Percentiles rank a stretch among this genome's conserved stretches.
These are phyloP conservation scores for Henningerozyma blattae DNA, from an alignment of 805 yeast species.

Conservation along the genomic window DNA sequence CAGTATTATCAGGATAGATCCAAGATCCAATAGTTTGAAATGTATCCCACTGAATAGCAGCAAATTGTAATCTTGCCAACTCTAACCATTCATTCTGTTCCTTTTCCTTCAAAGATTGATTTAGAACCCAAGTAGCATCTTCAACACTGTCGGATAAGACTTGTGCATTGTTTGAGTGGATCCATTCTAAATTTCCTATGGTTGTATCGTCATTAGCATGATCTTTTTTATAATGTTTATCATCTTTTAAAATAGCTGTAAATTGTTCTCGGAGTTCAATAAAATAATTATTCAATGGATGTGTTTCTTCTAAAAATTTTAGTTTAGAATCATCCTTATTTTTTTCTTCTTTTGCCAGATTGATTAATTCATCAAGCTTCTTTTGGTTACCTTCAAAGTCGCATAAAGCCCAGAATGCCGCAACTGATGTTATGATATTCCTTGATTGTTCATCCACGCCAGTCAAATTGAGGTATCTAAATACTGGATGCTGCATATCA, in stretches of 20 bases:
- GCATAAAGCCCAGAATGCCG: not conserved
- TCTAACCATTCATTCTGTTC: conserved; percentile 26
- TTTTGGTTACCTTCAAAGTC: not conserved
- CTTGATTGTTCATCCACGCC: not conserved
- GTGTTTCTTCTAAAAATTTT: conserved; percentile 49
- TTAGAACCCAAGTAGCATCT: not conserved
- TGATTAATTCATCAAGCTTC: not conserved
- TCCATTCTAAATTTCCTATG: not conserved
- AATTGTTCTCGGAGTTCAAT: conserved; percentile 45
- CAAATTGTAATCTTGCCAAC: conserved; percentile 39
- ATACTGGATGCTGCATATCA: too few species aligned
- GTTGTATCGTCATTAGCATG: not conserved
- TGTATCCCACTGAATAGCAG: conserved; percentile 81
- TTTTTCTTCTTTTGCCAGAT: conserved; percentile 11
- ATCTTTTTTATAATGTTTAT: not conserved
- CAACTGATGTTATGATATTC: not conserved
- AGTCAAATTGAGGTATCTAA: too few species aligned
- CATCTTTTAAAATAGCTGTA: conserved; percentile 14
- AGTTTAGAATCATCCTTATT: conserved; percentile 40
- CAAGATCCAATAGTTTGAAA: conserved; percentile 60
- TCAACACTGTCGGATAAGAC: not conserved
- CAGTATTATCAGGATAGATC: conserved; percentile 33
- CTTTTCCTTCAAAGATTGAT: conserved; percentile 21
- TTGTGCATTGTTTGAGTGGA: not conserved
- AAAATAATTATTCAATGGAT: conserved; percentile 49